phyloP scores from a whole-genome alignment of 2,329 filamentous ascomycete species.

The Acrodontium crateriforme region DNA sequence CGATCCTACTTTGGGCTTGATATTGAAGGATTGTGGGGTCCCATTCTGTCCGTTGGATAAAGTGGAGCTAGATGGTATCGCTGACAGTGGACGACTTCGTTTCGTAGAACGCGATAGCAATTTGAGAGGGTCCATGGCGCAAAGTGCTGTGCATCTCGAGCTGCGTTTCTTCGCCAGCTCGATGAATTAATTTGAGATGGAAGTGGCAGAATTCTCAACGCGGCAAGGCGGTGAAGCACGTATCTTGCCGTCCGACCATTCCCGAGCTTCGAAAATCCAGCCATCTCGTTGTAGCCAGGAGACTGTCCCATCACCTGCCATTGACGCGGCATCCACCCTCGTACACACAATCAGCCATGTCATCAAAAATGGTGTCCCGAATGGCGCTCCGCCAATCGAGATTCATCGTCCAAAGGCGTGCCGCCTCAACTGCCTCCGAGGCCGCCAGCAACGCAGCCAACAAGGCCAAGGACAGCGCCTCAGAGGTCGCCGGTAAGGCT shows the following conservation, averaged over 20 bases:
- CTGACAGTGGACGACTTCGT: constrained; percentile 25
- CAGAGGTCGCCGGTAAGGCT: constrained; percentile 43
- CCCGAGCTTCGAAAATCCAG: constrained; percentile 4
- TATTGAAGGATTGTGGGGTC: constrained; percentile 52
- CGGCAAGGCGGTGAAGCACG: constrained; percentile 1
- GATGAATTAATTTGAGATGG: too few relatives aligned
- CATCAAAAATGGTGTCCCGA: constrained; percentile 32
- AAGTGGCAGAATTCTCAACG: neutral
- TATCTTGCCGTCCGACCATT: neutral
- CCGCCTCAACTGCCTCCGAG: constrained; percentile 36
- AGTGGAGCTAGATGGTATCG: constrained; percentile 30
- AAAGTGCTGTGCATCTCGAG: too few relatives aligned
- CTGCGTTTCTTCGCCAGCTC: too few relatives aligned
- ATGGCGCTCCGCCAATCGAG: constrained; percentile 32
- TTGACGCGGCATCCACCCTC: constrained; percentile 9
- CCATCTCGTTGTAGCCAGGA: too few relatives aligned
- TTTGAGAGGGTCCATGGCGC: constrained; percentile 60
- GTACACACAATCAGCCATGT: constrained; percentile 25
- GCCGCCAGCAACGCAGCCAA: constrained; percentile 27
- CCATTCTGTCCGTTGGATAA: constrained; percentile 51
- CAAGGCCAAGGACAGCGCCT: constrained; percentile 31
- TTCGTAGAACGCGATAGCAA: constrained; percentile 59
- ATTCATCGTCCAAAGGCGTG: constrained; percentile 31
- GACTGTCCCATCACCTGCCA: constrained; percentile 5
- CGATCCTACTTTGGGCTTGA: constrained; percentile 14